phyloP scores from a whole-genome alignment of 2,329 filamentous ascomycete species.

The Trichoderma atrobrunneum region DNA sequence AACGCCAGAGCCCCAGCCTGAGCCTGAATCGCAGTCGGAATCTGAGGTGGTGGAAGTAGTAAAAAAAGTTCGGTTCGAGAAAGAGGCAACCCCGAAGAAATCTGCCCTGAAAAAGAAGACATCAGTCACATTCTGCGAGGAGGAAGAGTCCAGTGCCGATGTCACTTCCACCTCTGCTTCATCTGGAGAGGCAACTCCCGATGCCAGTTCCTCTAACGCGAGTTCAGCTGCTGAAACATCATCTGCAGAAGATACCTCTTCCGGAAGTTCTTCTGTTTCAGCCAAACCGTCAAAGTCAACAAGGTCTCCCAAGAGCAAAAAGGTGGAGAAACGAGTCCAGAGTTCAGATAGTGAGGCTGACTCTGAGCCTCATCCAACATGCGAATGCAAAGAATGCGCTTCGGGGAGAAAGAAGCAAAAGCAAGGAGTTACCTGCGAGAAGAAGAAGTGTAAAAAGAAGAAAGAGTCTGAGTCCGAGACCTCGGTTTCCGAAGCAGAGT shows the following conservation, averaged over 20 bases:
- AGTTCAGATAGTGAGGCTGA: slow-evolving; percentile 30
- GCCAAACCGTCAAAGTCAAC: slow-evolving; percentile 18
- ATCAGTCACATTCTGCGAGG: slow-evolving; percentile 25
- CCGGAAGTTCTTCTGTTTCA: slow-evolving; percentile 27
- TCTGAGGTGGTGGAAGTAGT: slow-evolving; percentile 16
- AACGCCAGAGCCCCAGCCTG: slow-evolving; percentile 15
- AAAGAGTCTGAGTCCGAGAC: slow-evolving; percentile 17
- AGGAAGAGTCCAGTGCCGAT: slow-evolving; percentile 15
- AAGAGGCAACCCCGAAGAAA: slow-evolving; percentile 32
- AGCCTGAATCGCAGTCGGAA: neutral
- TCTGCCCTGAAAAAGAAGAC: slow-evolving; percentile 41
- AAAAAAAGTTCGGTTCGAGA: slow-evolving; percentile 47
- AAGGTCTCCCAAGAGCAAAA: slow-evolving; percentile 25
- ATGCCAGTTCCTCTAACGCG: slow-evolving; percentile 1
- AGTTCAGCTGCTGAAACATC: slow-evolving; percentile 2
- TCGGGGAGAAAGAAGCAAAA: slow-evolving; percentile 19
- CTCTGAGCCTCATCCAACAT: slow-evolving; percentile 36
- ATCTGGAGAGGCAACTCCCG: slow-evolving; percentile 21
- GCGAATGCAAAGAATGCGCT: slow-evolving; percentile 29
- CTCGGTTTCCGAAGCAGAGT: slow-evolving; percentile 26
- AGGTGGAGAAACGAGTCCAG: slow-evolving; percentile 20
- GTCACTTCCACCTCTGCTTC: slow-evolving; percentile 20
- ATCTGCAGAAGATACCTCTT: slow-evolving; percentile 23
- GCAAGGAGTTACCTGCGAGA: neutral
- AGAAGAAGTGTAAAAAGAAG: slow-evolving; percentile 25